Percentiles rank a stretch among this genome's conserved stretches.
phyloP scores from a whole-genome alignment of 495 filamentous ascomycete species.

The Clavariopsis aquatica region DNA sequence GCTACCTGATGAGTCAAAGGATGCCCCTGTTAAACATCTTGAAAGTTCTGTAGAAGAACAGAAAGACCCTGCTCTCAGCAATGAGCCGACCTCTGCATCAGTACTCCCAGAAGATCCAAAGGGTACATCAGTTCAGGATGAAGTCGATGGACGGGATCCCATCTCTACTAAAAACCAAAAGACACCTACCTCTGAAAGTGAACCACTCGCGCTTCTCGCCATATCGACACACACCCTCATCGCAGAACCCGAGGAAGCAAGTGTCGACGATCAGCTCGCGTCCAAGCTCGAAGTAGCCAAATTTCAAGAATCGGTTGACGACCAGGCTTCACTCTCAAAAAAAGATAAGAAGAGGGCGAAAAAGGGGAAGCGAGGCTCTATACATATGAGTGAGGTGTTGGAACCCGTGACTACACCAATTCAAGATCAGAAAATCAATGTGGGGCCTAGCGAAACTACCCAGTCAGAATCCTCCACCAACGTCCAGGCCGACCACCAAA shows the following conservation, averaged over 20 bases:
- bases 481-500: neutral
- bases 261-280: neutral
- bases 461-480: neutral
- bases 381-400: neutral
- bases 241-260: neutral
- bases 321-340: slow-evolving; percentile 24
- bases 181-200: neutral
- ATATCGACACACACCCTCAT: no score
- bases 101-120: no score
- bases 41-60: no score
- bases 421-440: neutral
- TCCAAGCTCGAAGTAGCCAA: neutral
- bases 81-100: no score
- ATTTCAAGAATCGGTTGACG: neutral
- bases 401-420: neutral
- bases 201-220: neutral
- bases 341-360: slow-evolving; percentile 37
- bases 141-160: no score
- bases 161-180: no score
- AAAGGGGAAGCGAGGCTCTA: slow-evolving; percentile 17
- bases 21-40: no score
- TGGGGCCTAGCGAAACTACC: neutral
- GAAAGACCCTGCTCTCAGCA: no score
- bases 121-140: no score
- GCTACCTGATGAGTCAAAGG: no score